Evolutionary conservation across 306 rosid species (phyloP), one percentile per base, ranked within the genome.

Genomic region (Dryas octopetala): DNA sequence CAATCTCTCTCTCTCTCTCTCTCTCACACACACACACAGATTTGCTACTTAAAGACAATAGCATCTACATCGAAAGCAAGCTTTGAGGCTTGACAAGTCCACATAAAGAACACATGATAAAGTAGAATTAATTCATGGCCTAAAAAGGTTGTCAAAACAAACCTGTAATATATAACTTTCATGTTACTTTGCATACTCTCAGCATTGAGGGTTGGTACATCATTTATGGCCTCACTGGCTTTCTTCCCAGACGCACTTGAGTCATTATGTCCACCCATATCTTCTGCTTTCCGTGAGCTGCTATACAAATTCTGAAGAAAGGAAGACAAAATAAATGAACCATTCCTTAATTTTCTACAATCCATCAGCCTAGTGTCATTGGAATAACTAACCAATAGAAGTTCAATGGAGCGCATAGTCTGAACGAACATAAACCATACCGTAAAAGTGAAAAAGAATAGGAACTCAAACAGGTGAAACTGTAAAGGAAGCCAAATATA

Each of bases 111-210:
- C 2, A 43, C 16, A 75, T 4, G 53, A 55, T 4, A 23, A 55
- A 3, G n/a, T 11, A 49, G 19, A 76, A 76, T 32, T 19, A 26
- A 60, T 45, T 45, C 38, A 47, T 17, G 66, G 53, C 58, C 28
- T 15, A 26, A 14, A 32, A 53, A 51, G 40, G 44, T 43, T 14
- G 49, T 19, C 12, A 38, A 62, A 78, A 75, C 90, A 81, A 81
- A 95, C 99, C 97, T 95, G 93, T 95, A 90, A 81, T 89, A 87
- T 74, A 95, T 86, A 28, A 79, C 67, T 68, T 92, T 95, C 89
- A 92, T 80, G 87, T 95, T 92, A 87, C 85, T 89, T 78, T 92
- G 99, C 93, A 95, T 74, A 84, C 89, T 91, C 86, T 95, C 99
- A 38, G 91, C 88, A 85, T 89, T 92, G 74, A 90, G 89, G 74